These are phyloP conservation scores for Carpinus fangiana DNA, from an alignment of 306 rosid genomes.

Conservation along the genomic window DNA sequence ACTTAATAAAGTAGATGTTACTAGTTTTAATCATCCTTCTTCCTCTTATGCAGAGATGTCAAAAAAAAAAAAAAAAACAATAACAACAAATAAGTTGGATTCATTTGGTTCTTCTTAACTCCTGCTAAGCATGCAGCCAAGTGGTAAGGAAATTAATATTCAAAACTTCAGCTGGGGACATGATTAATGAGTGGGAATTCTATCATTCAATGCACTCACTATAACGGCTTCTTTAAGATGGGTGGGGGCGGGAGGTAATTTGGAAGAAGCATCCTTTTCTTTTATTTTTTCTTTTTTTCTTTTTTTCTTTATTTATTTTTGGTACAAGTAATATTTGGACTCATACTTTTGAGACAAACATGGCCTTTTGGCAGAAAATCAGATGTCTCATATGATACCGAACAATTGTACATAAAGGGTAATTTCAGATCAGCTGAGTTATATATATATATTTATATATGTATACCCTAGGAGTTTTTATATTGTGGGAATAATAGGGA, in stretches of 20 bases:
- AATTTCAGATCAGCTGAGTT: neutral
- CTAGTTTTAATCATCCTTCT: too few species aligned
- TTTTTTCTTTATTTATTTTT: neutral
- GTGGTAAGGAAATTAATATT: constrained; percentile 2
- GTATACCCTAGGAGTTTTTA: neutral
- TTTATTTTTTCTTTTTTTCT: too few species aligned
- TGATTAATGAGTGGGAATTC: constrained; percentile 22
- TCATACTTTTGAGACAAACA: neutral
- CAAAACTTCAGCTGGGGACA: neutral
- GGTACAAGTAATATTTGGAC: constrained; percentile 1
- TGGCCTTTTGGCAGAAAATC: neutral
- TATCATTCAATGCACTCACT: constrained; percentile 8
- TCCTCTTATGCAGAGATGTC: too few species aligned
- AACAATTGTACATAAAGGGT: neutral
- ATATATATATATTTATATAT: too few species aligned
- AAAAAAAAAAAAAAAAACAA: too few species aligned
- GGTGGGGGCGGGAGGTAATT: neutral
- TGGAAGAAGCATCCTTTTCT: neutral
- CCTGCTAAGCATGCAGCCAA: constrained; percentile 1
- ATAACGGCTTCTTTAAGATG: neutral
- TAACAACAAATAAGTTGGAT: too few species aligned
- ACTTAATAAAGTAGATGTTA: too few species aligned
- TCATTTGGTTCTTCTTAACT: neutral
- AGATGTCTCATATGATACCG: constrained; percentile 2
- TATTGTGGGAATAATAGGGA: neutral